These are phyloP conservation scores for Eragrostis tef DNA, from an alignment of 202 grass and related monocot genomes.

Conservation along the genomic window DNA sequence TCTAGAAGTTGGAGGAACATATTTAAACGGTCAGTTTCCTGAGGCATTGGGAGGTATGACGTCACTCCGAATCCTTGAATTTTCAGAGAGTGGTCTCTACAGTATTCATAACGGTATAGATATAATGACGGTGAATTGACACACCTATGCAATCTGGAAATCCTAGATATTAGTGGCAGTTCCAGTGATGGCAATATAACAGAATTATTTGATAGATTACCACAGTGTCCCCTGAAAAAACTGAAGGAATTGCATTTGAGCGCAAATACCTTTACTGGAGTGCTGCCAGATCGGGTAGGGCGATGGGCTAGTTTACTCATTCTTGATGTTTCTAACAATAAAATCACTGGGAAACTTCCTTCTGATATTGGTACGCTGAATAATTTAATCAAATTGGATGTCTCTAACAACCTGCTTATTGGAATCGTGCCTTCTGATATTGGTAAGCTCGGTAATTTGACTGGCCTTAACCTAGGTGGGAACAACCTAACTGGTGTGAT, in stretches of 20 bases:
- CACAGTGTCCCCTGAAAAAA: background rate
- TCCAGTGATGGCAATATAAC: background rate
- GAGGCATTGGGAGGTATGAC: background rate
- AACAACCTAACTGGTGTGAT: constrained; percentile 1
- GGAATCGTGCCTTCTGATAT: constrained; percentile 19
- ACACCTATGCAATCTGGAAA: constrained; percentile 29
- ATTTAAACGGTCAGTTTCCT: background rate
- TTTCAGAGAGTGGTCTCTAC: background rate
- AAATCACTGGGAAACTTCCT: too few relatives aligned
- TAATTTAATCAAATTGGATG: too few relatives aligned
- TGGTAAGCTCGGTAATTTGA: background rate
- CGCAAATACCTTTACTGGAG: background rate
- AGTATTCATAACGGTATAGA: too few relatives aligned
- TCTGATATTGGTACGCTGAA: too few relatives aligned
- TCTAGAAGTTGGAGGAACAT: accelerated
- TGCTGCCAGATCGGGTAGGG: background rate
- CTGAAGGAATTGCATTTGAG: background rate
- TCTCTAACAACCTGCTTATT: background rate
- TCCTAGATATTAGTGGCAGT: background rate
- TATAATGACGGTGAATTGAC: background rate
- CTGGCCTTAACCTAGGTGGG: too few relatives aligned
- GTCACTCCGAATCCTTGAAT: constrained; percentile 18
- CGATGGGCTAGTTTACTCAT: background rate
- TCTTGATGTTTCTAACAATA: constrained; percentile 3
- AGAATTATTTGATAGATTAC: background rate